Base-by-base conservation (phyloP, 768 basidiomycete genomes). In the Tephrocybe sp. region DNA sequence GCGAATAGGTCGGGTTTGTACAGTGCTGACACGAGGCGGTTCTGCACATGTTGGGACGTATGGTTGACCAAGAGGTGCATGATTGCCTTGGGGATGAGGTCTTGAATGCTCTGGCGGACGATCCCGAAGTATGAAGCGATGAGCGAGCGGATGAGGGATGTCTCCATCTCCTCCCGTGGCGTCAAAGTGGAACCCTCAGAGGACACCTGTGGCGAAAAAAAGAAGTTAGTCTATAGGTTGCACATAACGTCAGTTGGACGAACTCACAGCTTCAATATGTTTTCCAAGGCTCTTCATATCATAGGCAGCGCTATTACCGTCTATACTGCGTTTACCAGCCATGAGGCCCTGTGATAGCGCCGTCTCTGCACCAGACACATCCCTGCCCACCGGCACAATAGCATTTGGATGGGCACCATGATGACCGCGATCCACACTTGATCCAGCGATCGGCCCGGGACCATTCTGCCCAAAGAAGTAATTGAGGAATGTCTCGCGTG, bases 231-330 rank as follows among this genome's bases (percentile, higher is more conserved):
- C 24, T n/a, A 3, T 12, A 29, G 39, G 18, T 21, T n/a, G 18
- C 21, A 13, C 18, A 37, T 29, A 24, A 46, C n/a, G 41, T 37
- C 42, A 42, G 43, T 27, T 53, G 2, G 22, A 51, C 45, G 15
- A 23, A 82, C 91, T 77, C 61, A 97, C 94, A 55, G 94, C 91
- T 68, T 99, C 97, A 51, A 99, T 90, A 62, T 99, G 97, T 69
- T 88, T 94, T 36, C 94, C 93, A 45, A 98, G 75, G 62, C 93
- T 97, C 77, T 93, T 97, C 97, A 99, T 99, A 65, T 98, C 97
- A 66, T 84, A 97, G 40, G 90, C 94, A 47, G 94, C 88, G 58
- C 78, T 88, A 64, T 75, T 88, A 41, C 75, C 87, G 58, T 94
- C 90, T 42, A 89, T 64, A 10, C 75, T 72, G 43, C 79, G 71